Percentiles rank a stretch among this genome's conserved stretches.
Conservation (phyloP, 164 flowering plant genomes). For the Chloranthus sessilifolius region DNA sequence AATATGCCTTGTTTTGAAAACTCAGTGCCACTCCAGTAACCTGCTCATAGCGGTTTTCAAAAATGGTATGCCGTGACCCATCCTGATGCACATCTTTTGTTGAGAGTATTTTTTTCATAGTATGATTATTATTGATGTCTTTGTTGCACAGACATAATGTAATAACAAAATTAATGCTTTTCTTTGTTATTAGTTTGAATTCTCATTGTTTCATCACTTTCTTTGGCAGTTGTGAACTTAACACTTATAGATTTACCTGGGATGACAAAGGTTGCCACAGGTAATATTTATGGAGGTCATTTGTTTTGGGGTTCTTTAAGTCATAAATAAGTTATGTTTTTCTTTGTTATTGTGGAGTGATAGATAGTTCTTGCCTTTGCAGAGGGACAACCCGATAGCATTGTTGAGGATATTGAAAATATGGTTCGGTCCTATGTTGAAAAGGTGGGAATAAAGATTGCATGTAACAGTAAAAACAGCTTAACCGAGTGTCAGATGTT, state of each 20-base stretch:
- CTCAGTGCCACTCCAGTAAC: too few species aligned
- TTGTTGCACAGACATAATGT: too few species aligned
- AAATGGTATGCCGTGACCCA: too few species aligned
- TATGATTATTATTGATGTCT: too few species aligned
- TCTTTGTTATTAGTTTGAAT: too few species aligned
- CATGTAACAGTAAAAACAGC: not conserved
- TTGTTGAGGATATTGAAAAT: conserved; percentile 78
- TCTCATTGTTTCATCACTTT: too few species aligned
- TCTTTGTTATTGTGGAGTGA: not conserved
- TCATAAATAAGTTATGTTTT: not conserved
- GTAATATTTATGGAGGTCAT: conserved; percentile 26
- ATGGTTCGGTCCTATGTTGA: conserved; percentile 84
- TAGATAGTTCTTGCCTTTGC: conserved; percentile 18
- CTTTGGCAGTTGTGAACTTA: conserved; percentile 75
- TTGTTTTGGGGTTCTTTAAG: not conserved
- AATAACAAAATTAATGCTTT: too few species aligned
- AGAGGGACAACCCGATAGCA: conserved; percentile 80
- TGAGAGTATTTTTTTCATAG: too few species aligned
- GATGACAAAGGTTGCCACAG: conserved; percentile 82
- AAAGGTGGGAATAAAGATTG: conserved; percentile 36
- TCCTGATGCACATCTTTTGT: too few species aligned
- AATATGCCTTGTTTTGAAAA: too few species aligned
- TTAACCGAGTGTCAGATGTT: too few species aligned
- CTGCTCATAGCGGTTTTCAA: too few species aligned
- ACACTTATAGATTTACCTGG: conserved; percentile 92